Evolutionary conservation across 2,329 filamentous ascomycete genomes (phyloP).

Genomic region (Fusarium sarcochroum): DNA sequence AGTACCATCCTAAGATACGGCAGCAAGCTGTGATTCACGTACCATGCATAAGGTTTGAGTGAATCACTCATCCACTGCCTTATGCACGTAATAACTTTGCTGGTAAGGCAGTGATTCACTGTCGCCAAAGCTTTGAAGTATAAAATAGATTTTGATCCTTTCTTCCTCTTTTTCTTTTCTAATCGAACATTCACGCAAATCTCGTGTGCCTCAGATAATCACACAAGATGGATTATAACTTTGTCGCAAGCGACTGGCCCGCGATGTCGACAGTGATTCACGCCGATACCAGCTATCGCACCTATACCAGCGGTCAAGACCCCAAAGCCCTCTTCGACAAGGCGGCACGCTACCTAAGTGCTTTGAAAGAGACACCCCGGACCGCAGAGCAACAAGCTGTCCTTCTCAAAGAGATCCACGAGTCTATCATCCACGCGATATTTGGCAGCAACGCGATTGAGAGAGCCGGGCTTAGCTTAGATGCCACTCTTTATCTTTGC

Average conservation of each 20-base stretch:
- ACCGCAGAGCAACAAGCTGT: slow-evolving; percentile 13
- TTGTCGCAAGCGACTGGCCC: slow-evolving; percentile 9
- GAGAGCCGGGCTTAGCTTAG: slow-evolving; percentile 28
- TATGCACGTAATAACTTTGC: not conserved
- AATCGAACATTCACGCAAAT: not conserved
- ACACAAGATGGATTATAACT: not conserved
- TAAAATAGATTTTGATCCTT: not conserved
- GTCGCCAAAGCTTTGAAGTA: not conserved
- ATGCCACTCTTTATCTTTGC: slow-evolving; percentile 39
- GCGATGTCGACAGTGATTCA: not conserved
- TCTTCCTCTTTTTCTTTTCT: not conserved
- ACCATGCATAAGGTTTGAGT: not conserved
- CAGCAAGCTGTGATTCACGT: no score
- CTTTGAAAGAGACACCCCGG: not conserved
- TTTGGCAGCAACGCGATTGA: slow-evolving; percentile 50
- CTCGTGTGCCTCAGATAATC: not conserved
- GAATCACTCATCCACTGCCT: not conserved
- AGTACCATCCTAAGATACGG: no score
- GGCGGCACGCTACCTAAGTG: slow-evolving; percentile 6
- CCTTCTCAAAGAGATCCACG: slow-evolving; percentile 23
- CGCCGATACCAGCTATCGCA: slow-evolving; percentile 17
- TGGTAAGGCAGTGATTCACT: not conserved
- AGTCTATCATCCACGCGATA: slow-evolving; percentile 38
- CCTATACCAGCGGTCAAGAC: slow-evolving; percentile 17
- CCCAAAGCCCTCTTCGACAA: slow-evolving; percentile 30